Evolutionary conservation across 2,329 filamentous ascomycete genomes (phyloP), one percentile per base, ranked within the genome.

Genomic region (Penicillium aurantiogriseum): DNA sequence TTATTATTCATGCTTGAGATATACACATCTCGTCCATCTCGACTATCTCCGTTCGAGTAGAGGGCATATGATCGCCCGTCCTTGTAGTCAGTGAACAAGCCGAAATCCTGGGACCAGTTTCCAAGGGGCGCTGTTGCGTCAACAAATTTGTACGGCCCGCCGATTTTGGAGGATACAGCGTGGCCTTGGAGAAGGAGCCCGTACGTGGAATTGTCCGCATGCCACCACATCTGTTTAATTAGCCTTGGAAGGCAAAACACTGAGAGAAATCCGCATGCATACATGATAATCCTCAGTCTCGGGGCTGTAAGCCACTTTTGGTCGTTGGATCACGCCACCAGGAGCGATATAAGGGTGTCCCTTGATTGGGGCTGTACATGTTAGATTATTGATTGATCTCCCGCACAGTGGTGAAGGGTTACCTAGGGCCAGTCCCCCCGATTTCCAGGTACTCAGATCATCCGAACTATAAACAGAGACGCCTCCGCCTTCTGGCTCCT

Each of bases 81-180:
- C 56, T 84, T 85, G 69, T 82, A 82, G 63, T 86, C 84, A 4
- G 81, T 83, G 60, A 86, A 86, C 23, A 85, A 74, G 10, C 84
- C 84, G 45, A 85, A 86, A 54, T 86, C 84, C 61, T 86, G 84
- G 0, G 81, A 85, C 84, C 83, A 86, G 67, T 86, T 86, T 2
- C 83, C 83, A 0, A 86, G 77, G 0, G 84, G 84, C 0, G 79
- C 73, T 0, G 78, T 80, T 1, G 82, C 84, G 40, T 81, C 76
- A 15, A 83, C 74, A 57, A 85, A 85, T 2, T 65, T 76, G 66
- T 85, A 85, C 0, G 83, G 83, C 0, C 83, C 83, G 0, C 74
- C 75, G 54, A 83, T 80, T 29, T 76, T 79, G 54, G 83, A 78
- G 0, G 83, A 77, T 1, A 79, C 79, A 3, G 83, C 83, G 35